phyloP scores from a whole-genome alignment of 1,139 yeast genomes.

The Pichia inconspicua region DNA sequence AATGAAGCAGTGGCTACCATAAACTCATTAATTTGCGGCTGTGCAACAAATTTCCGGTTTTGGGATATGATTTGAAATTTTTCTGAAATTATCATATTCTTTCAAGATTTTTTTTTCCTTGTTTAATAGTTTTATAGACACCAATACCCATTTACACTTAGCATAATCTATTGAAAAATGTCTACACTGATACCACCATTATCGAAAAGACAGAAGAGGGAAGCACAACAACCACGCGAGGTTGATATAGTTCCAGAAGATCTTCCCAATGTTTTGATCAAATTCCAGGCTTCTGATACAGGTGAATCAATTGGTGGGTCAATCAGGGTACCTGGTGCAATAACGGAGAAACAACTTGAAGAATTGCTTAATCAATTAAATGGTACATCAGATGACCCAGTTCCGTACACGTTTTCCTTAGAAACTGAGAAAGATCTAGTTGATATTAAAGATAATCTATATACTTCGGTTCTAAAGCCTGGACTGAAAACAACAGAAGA shows the following conservation, averaged over 20 bases:
- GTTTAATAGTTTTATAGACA: background rate
- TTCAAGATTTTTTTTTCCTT: background rate
- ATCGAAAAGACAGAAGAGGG: conserved; percentile 78
- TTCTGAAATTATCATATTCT: background rate
- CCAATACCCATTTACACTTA: background rate
- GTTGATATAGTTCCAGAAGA: conserved; percentile 69
- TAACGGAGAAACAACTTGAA: conserved; percentile 81
- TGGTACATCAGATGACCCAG: conserved; percentile 68
- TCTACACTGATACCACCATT: conserved; percentile 94
- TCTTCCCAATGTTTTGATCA: conserved; percentile 78
- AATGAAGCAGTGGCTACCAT: conserved; percentile 13
- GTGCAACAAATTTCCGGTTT: background rate
- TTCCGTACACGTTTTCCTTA: conserved; percentile 81
- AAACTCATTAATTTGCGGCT: background rate
- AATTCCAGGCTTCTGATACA: conserved; percentile 91
- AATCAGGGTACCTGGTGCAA: conserved; percentile 84
- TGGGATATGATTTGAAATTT: background rate
- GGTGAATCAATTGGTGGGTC: conserved; percentile 84
- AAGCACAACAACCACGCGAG: conserved; percentile 74
- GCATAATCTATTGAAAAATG: conserved; percentile 36
- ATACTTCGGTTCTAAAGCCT: conserved; percentile 75
- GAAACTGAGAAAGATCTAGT: conserved; percentile 44
- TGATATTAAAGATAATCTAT: conserved; percentile 72
- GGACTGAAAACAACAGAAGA: conserved; percentile 89
- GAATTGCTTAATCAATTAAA: conserved; percentile 70